These are phyloP conservation scores for Ganoderma sinense DNA, from an alignment of 1,284 basidiomycete species.

Conservation along the genomic window DNA sequence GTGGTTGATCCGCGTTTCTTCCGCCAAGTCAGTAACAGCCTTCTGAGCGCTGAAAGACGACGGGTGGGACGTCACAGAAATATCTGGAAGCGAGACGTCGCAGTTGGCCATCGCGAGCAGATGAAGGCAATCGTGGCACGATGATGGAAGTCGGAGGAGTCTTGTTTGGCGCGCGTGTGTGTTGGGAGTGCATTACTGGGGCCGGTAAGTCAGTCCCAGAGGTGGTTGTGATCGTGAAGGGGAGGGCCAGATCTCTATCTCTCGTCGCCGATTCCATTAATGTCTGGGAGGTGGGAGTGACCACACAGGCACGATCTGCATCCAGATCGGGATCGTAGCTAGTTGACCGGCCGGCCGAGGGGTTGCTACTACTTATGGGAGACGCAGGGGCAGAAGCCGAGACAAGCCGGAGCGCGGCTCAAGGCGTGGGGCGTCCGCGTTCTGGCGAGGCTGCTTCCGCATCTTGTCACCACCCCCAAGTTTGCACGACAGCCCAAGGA, in stretches of 20 bases:
- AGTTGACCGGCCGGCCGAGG: not conserved
- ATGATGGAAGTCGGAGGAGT: no score
- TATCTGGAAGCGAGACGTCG: not conserved
- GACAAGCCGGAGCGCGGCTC: not conserved
- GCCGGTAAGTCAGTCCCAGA: no score
- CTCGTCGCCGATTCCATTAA: not conserved
- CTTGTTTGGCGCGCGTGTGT: no score
- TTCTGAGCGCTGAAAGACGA: not conserved
- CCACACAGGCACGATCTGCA: conserved; percentile 1
- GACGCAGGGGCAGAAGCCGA: not conserved
- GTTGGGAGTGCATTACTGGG: no score
- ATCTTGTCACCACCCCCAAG: not conserved
- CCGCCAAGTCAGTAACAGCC: not conserved
- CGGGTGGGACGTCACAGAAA: not conserved
- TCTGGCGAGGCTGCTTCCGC: not conserved
- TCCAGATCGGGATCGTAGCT: conserved; percentile 5
- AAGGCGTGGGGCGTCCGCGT: not conserved
- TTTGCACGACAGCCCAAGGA: not conserved
- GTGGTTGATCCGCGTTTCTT: not conserved
- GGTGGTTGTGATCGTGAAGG: not conserved
- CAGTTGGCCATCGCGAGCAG: not conserved
- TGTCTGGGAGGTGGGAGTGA: not conserved
- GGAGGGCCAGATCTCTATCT: not conserved
- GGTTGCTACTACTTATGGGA: not conserved
- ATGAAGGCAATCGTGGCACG: not conserved